Evolutionary conservation across 352 stramenopile genomes (phyloP), one percentile per base, ranked within the genome.

Genomic region (Globisporangium echinulatum): DNA sequence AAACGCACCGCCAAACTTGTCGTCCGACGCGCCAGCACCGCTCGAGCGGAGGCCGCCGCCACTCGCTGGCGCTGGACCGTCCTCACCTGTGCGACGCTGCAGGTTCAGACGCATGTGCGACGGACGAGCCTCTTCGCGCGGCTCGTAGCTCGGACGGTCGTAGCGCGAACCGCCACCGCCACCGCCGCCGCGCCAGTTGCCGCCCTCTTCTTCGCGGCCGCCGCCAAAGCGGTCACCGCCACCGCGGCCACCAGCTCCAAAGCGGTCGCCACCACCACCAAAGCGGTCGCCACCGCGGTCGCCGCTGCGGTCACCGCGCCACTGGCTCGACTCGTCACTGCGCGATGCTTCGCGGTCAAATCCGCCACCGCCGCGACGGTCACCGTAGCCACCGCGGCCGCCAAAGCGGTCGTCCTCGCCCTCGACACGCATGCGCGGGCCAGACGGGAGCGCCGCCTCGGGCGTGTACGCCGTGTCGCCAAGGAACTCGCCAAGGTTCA

Each of bases 71-170:
- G 55, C 61, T 15, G 47, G 51, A n/a, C 36, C 56, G 33, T 59
- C 48, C 9, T 57, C 60, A 15, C 70, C 67, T 0, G 64, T 68
- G 43, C 81, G 80, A n/a, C 78, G 79, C 67, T 71, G 59, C 49
- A 92, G 65, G 63, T 92, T 92, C 61, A 92, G 58, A 37, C 81
- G 79, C 80, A 92, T 85, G 65, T 88, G 78, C 14, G 82, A 62
- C n/a, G 82, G 82, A 37, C 82, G 78, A 62, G 88, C 82, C 60
- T 92, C 77, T 46, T 75, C 70, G 38, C 59, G 60, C 52, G 81
- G 81, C 1, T 83, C 68, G 59, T 82, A 77, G 49, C 81, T 75
- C 47, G 80, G 80, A n/a, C 82, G 82, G 52, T 90, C 80, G 66
- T 81, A 89, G 52, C 82, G 82, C 46, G 80, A 90, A 17, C 19